Evolutionary conservation across 305 asterid species (phyloP), one percentile per base, ranked within the genome.

Genomic region (Fraxinus nigra): DNA sequence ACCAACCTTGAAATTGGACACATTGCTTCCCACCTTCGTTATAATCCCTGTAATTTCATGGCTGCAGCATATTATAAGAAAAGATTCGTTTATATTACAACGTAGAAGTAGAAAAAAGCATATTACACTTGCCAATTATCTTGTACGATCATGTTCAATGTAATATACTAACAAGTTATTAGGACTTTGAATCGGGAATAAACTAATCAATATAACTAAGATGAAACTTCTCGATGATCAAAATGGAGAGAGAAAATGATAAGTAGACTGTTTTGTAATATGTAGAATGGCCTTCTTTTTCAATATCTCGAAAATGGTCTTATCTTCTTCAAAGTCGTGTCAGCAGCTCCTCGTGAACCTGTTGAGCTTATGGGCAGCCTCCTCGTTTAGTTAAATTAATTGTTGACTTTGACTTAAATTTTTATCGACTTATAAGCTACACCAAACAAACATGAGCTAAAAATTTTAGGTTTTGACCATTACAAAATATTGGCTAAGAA

Each of bases 21-120:
- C 99, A 1, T 92, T 87, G 89, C 88, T 89, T 4, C 99, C 99
- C 78, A 93, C 93, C 70, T 90, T 89, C 0, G 93, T 92, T 79
- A 95, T 84, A 4, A 92, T 74, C 77, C 99, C 99, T 9, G 91
- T 88, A 1, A 95, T 92, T 85, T 95, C 99, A 85, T 95, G 98
- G 86, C 99, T 95, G 28, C 18, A 72, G 72, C 11, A 51, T 5
- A 9, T 13, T 67, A 65, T 65, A 67, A 2, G 70, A 46, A 80
- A 1, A 10, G 56, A 70, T 34, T 32, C 2, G 35, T 5, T 13
- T 61, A 37, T 7, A 65, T 65, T 63, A 22, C 30, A 22, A 18
- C n/a, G 20, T 20, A 18, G 9, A 54, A 14, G 7, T 35, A 16
- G 24, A 24, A 10, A 7, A 74, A 72, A 16, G 82, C 20, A 4